Evolutionary conservation across 495 filamentous ascomycete genomes (phyloP), one percentile per base, ranked within the genome.

Genomic region (Podospora bellae-mahoneyi): DNA sequence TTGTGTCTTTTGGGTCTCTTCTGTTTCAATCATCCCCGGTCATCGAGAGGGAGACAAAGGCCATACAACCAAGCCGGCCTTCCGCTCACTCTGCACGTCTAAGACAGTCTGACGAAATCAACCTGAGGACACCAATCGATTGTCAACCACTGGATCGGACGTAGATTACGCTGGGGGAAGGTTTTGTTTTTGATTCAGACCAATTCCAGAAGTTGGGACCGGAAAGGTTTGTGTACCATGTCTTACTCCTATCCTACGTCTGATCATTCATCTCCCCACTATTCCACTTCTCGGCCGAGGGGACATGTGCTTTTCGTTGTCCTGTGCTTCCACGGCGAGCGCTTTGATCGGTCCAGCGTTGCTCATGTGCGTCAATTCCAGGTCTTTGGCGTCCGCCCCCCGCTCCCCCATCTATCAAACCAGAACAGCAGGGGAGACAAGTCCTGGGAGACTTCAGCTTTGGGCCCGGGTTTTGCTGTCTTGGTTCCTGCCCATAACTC

Each of bases 1-100:
- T 48, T 48, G 39, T 48, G 19, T 39, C 67, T 53, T 53, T 69
- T 59, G 57, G 63, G 53, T 55, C 39, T 20, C 60, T 58, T 48
- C 39, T 18, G 39, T 48, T 16, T 48, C 39, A 48, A 48, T 10
- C 39, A 10, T 48, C 5, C 2, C 39, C 39, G 13, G 13, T 10
- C 39, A 48, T 16, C 39, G 39, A 48, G 39, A 48, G 39, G 39
- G 39, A 48, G 39, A 48, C 39, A 48, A 48, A 48, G 2, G 13
- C 39, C 13, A 48, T 48, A 48, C 39, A 5, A 48, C 39, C 39
- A 1, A 48, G 39, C 39, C 39, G 1, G 39, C 9, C 1, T 13
- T 16, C 15, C 39, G 39, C 15, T 62, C 44, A 44, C 30, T 16
- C 34, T 28, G 34, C 57, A 34, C 32, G 20, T 48, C 19, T 32